Conservation (phyloP, 345 rosid species). For the Abelmoschus esculentus region DNA sequence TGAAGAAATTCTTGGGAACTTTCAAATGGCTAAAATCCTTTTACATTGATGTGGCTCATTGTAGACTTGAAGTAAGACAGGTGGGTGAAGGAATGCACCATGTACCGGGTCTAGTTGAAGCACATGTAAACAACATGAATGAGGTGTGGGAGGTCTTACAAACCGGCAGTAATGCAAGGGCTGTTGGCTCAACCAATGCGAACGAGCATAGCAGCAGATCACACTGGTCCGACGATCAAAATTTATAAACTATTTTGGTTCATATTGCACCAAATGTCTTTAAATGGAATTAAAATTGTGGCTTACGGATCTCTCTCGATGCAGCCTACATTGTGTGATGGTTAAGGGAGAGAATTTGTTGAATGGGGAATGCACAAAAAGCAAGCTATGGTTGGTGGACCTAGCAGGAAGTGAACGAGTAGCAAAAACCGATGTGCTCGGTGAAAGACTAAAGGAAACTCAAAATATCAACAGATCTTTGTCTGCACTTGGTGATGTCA, state of each 20-base stretch:
- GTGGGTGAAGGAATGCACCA: constrained; percentile 74
- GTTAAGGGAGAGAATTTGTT: constrained; percentile 79
- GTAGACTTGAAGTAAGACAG: constrained; percentile 37
- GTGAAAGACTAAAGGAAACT: constrained; percentile 92
- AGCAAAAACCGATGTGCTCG: constrained; percentile 90
- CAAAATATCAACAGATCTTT: constrained; percentile 91
- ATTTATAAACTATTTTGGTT: not conserved
- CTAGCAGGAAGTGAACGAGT: constrained; percentile 97
- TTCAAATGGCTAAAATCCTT: too few species aligned
- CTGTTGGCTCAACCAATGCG: constrained; percentile 82
- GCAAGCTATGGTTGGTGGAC: constrained; percentile 96
- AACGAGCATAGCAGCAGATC: constrained; percentile 97
- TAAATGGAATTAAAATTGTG: constrained; percentile 6
- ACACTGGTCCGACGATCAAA: constrained; percentile 56
- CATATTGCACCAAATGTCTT: not conserved
- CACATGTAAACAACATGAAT: constrained; percentile 60
- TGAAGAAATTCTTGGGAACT: too few species aligned
- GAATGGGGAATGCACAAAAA: constrained; percentile 79
- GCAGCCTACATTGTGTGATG: constrained; percentile 88
- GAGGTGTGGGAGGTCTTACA: constrained; percentile 94
- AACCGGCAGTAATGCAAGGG: constrained; percentile 85
- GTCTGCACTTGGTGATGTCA: constrained; percentile 98
- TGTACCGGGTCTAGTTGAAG: constrained; percentile 86
- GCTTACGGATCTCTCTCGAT: constrained; percentile 1
- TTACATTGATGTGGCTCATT: not conserved